These are phyloP conservation scores for Pulicaria dysenterica DNA, from an alignment of 129 eudicot species.

Conservation along the genomic window DNA sequence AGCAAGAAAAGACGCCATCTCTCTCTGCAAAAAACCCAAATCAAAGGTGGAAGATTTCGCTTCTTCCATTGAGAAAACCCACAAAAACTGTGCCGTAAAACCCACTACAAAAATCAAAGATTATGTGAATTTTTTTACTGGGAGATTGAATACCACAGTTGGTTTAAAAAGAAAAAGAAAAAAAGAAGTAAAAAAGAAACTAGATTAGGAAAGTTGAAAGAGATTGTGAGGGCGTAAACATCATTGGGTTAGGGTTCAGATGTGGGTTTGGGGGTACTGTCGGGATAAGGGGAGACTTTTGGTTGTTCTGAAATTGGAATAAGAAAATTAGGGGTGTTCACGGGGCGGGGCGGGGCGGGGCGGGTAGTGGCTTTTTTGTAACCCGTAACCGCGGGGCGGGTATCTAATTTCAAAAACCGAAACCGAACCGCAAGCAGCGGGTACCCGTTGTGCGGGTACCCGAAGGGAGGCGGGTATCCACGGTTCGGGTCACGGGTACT, in stretches of 20 bases:
- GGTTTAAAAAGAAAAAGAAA: constrained; percentile 9
- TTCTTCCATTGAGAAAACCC: constrained; percentile 52
- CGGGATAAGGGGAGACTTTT: constrained; percentile 30
- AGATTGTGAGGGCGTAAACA: constrained; percentile 1
- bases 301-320: constrained; percentile 10
- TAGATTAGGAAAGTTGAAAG: constrained; percentile 11
- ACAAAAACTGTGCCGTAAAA: constrained; percentile 4
- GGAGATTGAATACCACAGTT: constrained; percentile 1
- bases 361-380: too few relatives aligned
- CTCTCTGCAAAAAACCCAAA: constrained; percentile 35
- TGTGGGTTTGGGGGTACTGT: constrained; percentile 28
- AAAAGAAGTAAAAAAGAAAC: background rate
- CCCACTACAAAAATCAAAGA: constrained; percentile 10
- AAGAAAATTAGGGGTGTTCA: constrained; percentile 11
- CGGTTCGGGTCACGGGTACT: too few relatives aligned
- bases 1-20: constrained; percentile 35
- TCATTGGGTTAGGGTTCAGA: constrained; percentile 40
- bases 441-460: too few relatives aligned
- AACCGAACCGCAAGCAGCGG: too few relatives aligned
- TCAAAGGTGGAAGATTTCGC: constrained; percentile 39
- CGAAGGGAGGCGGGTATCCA: too few relatives aligned
- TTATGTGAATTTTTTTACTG: constrained; percentile 3
- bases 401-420: too few relatives aligned
- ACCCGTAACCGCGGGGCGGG: too few relatives aligned
- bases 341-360: constrained; percentile 2